Evolutionary conservation across 768 basidiomycete species (phyloP).

Genomic region (Psilocybe cyanescens): DNA sequence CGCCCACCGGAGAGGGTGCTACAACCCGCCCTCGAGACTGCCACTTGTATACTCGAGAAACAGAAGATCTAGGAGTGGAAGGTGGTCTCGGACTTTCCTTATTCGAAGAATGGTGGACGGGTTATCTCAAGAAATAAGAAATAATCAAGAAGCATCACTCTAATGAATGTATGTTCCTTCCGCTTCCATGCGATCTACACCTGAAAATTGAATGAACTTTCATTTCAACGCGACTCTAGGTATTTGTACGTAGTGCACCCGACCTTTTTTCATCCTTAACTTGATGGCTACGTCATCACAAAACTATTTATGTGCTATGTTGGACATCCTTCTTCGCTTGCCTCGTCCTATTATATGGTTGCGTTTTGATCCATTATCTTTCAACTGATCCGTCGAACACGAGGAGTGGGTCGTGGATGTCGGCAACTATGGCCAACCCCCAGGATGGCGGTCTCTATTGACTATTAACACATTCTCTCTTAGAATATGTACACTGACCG

Average conservation of each 20-base stretch:
- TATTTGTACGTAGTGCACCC: too few species aligned
- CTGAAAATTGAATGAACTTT: background rate
- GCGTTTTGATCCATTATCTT: background rate
- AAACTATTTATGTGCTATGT: background rate
- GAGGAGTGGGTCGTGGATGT: background rate
- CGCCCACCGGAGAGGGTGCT: constrained; percentile 65
- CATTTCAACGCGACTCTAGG: too few species aligned
- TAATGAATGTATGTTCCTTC: constrained; percentile 1
- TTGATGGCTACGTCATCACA: background rate
- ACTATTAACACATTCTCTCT: background rate
- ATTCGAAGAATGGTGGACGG: constrained; percentile 89
- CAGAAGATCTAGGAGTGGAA: constrained; percentile 65
- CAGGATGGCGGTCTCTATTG: background rate
- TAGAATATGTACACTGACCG: background rate
- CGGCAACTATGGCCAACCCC: background rate
- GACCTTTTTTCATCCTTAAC: background rate
- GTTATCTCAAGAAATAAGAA: constrained; percentile 38
- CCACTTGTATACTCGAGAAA: constrained; percentile 74
- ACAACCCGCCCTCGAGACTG: constrained; percentile 82
- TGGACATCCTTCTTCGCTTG: background rate
- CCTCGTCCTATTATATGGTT: background rate
- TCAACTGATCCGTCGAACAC: constrained; percentile 4
- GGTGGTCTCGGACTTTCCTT: constrained; percentile 63
- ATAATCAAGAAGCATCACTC: background rate
- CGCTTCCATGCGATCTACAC: background rate